phyloP scores from a whole-genome alignment of 176 grass and related monocot genomes.

The Triticum aestivum region DNA sequence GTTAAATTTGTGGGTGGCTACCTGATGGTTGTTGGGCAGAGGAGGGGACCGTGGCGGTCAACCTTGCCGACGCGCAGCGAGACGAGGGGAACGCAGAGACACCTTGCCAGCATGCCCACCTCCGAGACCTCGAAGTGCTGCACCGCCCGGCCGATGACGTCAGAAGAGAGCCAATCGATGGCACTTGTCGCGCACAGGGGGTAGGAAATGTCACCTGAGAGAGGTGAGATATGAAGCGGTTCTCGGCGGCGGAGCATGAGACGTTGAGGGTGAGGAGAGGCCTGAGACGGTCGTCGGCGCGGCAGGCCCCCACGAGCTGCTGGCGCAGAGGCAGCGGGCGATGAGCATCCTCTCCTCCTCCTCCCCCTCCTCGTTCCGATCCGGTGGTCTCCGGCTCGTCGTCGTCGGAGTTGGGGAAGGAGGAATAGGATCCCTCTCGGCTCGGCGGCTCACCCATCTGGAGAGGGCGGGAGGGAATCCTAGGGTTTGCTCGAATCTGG shows the following conservation, averaged over 20 bases:
- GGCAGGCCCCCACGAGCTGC: conserved; percentile 81
- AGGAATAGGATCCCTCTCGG: not conserved
- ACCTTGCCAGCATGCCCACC: conserved; percentile 71
- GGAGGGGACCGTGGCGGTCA: conserved; percentile 45
- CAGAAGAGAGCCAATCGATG: not conserved
- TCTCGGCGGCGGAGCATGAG: conserved; percentile 55
- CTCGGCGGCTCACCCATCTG: conserved; percentile 19
- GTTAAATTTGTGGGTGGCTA: conserved; percentile 6
- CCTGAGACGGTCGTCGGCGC: conserved; percentile 69
- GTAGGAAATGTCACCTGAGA: conserved; percentile 45
- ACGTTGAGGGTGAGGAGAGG: conserved; percentile 62
- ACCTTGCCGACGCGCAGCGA: conserved; percentile 84
- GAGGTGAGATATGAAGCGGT: conserved; percentile 76
- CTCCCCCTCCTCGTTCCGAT: not conserved
- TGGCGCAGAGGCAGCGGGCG: conserved; percentile 49
- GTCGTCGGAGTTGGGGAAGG: not conserved
- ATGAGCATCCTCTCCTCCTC: not conserved
- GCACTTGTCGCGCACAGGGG: not conserved
- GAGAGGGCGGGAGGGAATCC: not conserved
- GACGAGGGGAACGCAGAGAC: conserved; percentile 87
- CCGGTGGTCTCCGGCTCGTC: conserved; percentile 32
- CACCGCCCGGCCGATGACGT: not conserved
- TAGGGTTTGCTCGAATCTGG: not conserved
- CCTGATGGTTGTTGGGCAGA: conserved; percentile 76
- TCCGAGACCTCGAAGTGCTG: conserved; percentile 85